A percentile compares a stretch with the other conserved stretches of the same genome.
Evolutionary conservation across 1,139 yeast genomes (phyloP).

Genomic region (Kurtzmaniella quercitrusa): DNA sequence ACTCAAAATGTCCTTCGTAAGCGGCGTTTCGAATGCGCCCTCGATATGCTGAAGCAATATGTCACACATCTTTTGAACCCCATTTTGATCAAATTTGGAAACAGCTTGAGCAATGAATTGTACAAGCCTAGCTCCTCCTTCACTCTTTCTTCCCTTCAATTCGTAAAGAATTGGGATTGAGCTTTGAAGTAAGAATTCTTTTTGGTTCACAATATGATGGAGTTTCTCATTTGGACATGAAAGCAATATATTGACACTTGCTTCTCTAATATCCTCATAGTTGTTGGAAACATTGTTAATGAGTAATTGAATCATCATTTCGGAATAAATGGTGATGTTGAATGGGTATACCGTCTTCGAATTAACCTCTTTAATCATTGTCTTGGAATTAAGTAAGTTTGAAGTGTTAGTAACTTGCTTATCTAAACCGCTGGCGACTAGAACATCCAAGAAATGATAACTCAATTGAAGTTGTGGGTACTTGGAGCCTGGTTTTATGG

Average conservation of each 20-base stretch:
- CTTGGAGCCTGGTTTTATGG: conserved; percentile 62
- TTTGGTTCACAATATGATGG: conserved; percentile 11
- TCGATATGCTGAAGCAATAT: conserved; percentile 26
- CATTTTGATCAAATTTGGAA: conserved; percentile 13
- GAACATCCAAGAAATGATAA: conserved; percentile 41
- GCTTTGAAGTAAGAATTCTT: conserved; percentile 19
- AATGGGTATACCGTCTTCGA: conserved; percentile 12
- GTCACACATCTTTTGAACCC: conserved; percentile 23
- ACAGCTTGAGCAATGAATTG: conserved; percentile 41
- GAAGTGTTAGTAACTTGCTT: conserved; percentile 10
- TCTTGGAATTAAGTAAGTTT: conserved; percentile 1
- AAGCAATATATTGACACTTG: conserved; percentile 45
- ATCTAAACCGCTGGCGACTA: conserved; percentile 59
- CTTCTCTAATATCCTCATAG: conserved; percentile 69
- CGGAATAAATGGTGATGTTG: conserved; percentile 33
- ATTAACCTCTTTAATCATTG: conserved; percentile 7
- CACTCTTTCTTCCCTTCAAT: conserved; percentile 69
- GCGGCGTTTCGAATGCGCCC: conserved; percentile 26
- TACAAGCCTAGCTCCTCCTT: conserved; percentile 72
- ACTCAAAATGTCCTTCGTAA: conserved; percentile 25
- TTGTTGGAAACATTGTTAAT: conserved; percentile 63
- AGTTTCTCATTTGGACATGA: conserved; percentile 41
- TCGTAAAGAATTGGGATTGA: conserved; percentile 47
- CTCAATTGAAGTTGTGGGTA: conserved; percentile 59
- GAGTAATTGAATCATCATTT: conserved; percentile 40